phyloP scores from a whole-genome alignment of 371 early-diverging fungal species.

The Mucor piriformis region DNA sequence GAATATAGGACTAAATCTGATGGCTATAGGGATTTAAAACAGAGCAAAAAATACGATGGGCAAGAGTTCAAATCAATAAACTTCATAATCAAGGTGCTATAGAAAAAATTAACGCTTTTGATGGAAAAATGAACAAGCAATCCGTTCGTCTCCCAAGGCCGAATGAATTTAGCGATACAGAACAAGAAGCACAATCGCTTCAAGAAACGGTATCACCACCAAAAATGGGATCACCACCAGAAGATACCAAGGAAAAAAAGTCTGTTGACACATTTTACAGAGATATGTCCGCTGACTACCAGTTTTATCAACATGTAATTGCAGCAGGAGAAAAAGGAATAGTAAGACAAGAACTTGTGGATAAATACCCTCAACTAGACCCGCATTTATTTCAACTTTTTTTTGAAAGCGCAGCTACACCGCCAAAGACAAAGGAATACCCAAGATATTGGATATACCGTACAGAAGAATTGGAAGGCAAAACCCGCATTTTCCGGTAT shows the following conservation, averaged over 20 bases:
- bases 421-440: background rate
- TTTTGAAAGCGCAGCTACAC: background rate
- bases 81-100: conserved; percentile 14
- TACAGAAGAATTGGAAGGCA: conserved; percentile 12
- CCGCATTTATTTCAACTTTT: background rate
- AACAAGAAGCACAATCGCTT: too few species aligned
- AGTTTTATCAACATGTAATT: conserved; percentile 15
- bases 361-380: conserved; percentile 15
- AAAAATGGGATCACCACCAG: background rate
- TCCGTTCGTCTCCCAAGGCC: background rate
- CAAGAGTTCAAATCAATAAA: background rate
- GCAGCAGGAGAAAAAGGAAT: conserved; percentile 17
- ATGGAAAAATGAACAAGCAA: conserved; percentile 6
- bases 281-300: conserved; percentile 19
- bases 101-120: conserved; percentile 16
- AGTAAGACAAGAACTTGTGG: conserved; percentile 12
- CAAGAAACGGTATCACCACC: too few species aligned
- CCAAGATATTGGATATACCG: conserved; percentile 1
- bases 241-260: background rate
- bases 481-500: conserved; percentile 6
- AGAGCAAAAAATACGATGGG: conserved; percentile 5
- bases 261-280: background rate
- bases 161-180: background rate
- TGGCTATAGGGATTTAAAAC: background rate
- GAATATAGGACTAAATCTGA: background rate